Percentiles rank a stretch among this genome's conserved stretches.
Evolutionary conservation across 495 filamentous ascomycete genomes (phyloP).

Genomic region (Evansstolkia leycettana): DNA sequence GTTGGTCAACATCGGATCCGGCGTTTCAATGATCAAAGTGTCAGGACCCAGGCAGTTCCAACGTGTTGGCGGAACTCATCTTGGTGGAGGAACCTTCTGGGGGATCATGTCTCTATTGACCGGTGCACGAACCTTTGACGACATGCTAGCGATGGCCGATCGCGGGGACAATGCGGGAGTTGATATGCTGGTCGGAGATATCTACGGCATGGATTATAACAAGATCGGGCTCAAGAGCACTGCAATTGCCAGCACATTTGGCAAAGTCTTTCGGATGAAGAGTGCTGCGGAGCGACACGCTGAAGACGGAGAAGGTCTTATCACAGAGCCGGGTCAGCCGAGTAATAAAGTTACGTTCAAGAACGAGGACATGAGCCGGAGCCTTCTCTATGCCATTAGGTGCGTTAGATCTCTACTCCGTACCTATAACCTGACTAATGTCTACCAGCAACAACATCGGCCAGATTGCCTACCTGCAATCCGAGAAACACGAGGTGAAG

Average conservation of each 20-base stretch:
- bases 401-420: slow-evolving; percentile 18
- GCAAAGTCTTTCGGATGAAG: slow-evolving; percentile 89
- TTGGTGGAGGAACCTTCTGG: slow-evolving; percentile 95
- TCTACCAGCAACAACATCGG: slow-evolving; percentile 84
- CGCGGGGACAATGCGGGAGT: slow-evolving; percentile 83
- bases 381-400: slow-evolving; percentile 73
- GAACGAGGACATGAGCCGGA: slow-evolving; percentile 54
- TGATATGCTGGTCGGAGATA: slow-evolving; percentile 96
- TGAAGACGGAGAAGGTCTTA: slow-evolving; percentile 59
- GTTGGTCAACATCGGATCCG: slow-evolving; percentile 97
- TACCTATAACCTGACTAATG: slow-evolving; percentile 7
- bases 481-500: slow-evolving; percentile 77
- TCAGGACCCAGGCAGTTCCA: slow-evolving; percentile 74
- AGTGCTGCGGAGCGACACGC: slow-evolving; percentile 58
- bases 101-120: slow-evolving; percentile 84
- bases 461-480: slow-evolving; percentile 92
- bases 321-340: slow-evolving; percentile 27
- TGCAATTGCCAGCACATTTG: slow-evolving; percentile 90
- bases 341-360: slow-evolving; percentile 32
- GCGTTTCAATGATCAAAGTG: slow-evolving; percentile 97
- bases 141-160: slow-evolving; percentile 92
- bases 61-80: slow-evolving; percentile 86
- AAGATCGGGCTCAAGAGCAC: slow-evolving; percentile 91
- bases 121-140: slow-evolving; percentile 81
- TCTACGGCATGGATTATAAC: slow-evolving; percentile 89